These are phyloP conservation scores for Stagonosporopsis chrysanthemi DNA, from an alignment of 2,329 filamentous ascomycete species.

Conservation along the genomic window DNA sequence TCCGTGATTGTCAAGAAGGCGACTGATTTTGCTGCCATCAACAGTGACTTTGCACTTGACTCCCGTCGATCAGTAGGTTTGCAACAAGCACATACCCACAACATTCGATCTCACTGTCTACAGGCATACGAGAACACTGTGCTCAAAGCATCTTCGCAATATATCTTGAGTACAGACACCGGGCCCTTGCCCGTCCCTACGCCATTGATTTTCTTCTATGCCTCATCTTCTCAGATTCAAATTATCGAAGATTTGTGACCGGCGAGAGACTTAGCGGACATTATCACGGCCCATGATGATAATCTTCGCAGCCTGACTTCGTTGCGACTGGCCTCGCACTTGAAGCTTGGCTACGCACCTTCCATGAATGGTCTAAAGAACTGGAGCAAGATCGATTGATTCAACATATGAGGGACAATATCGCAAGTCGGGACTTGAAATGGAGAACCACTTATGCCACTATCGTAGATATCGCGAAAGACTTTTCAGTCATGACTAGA, in stretches of 20 bases:
- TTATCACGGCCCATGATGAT: background rate
- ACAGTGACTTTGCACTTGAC: conserved; percentile 6
- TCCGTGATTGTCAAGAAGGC: conserved; percentile 3
- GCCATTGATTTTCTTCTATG: background rate
- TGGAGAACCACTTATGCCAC: conserved; percentile 1
- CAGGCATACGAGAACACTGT: background rate
- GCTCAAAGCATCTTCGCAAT: background rate
- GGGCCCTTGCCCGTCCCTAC: background rate
- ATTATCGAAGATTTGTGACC: conserved; percentile 6
- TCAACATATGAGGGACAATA: background rate
- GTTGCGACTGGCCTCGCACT: background rate
- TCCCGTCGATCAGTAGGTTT: background rate
- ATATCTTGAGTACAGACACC: background rate
- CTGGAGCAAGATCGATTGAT: background rate
- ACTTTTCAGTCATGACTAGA: background rate
- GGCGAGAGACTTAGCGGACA: background rate
- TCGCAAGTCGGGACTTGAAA: background rate
- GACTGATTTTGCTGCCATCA: conserved; percentile 4
- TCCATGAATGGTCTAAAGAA: background rate
- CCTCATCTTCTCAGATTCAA: background rate
- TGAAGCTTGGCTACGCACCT: background rate
- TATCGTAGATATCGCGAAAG: background rate
- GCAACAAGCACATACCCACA: background rate
- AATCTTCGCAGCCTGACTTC: background rate
- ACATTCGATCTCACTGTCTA: background rate